These are phyloP conservation scores for Termitomyces sp. DNA, from an alignment of 768 basidiomycete species.

Conservation along the genomic window DNA sequence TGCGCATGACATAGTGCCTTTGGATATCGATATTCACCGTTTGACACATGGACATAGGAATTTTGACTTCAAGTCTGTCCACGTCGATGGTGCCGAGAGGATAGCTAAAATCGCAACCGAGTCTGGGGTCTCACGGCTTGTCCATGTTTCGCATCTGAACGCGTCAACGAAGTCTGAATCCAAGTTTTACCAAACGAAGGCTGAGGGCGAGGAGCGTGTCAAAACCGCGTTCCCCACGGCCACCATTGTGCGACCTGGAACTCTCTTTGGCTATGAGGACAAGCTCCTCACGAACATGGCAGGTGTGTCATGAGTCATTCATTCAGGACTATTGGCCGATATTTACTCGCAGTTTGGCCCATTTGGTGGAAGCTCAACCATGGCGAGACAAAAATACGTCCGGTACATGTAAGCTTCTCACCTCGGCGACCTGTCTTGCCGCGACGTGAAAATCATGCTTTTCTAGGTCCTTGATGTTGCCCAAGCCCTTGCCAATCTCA, in stretches of 20 bases:
- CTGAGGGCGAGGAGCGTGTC: conserved; percentile 85
- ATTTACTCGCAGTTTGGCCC: conserved; percentile 64
- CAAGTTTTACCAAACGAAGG: conserved; percentile 85
- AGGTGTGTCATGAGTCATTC: conserved; percentile 47
- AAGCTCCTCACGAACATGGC: conserved; percentile 91
- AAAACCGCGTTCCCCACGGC: conserved; percentile 79
- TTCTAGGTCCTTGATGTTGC: conserved; percentile 89
- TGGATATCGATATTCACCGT: conserved; percentile 1
- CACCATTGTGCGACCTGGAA: conserved; percentile 82
- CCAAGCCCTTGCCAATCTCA: conserved; percentile 80
- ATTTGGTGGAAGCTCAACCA: conserved; percentile 94
- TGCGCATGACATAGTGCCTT: conserved; percentile 31
- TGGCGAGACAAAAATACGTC: conserved; percentile 82
- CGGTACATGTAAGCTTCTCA: conserved; percentile 73
- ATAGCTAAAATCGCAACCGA: conserved; percentile 84
- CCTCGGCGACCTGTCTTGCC: conserved; percentile 11
- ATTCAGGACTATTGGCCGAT: conserved; percentile 14
- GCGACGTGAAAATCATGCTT: conserved; percentile 19
- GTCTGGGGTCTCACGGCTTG: conserved; percentile 75
- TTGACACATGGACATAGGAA: conserved; percentile 53
- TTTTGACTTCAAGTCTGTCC: conserved; percentile 78
- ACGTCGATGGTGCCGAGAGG: conserved; percentile 76
- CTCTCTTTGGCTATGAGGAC: conserved; percentile 95
- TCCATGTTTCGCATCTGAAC: conserved; percentile 96
- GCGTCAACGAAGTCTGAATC: conserved; percentile 78